phyloP scores from a whole-genome alignment of 495 filamentous ascomycete genomes.

The Talaromyces trachyspermus region DNA sequence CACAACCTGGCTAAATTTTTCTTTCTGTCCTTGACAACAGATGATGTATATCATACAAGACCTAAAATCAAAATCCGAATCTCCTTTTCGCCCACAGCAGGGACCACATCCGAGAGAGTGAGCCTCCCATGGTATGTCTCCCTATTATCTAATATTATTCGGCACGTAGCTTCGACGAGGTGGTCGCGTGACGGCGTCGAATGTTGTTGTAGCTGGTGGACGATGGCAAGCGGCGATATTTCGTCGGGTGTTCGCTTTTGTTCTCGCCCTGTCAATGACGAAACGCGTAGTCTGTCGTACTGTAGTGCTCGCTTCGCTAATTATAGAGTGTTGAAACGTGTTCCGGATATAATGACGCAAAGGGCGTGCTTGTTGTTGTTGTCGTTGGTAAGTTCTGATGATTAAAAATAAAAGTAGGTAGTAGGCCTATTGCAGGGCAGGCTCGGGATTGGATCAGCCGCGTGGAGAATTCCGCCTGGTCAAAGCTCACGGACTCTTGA shows the following conservation, averaged over 20 bases:
- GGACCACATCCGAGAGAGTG: conserved; percentile 67
- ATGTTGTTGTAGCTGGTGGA: too few relatives aligned
- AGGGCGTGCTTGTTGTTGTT: too few relatives aligned
- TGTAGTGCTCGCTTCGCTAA: too few relatives aligned
- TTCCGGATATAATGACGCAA: too few relatives aligned
- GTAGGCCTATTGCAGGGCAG: too few relatives aligned
- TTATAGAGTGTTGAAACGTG: too few relatives aligned
- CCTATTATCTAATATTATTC: neutral
- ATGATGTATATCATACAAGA: conserved; percentile 52
- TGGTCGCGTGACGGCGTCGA: too few relatives aligned
- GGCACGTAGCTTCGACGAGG: too few relatives aligned
- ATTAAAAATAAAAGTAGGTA: conserved; percentile 1
- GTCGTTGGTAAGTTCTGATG: neutral
- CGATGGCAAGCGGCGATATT: too few relatives aligned
- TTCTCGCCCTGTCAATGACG: too few relatives aligned
- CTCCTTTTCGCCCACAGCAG: conserved; percentile 90
- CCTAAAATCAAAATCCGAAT: conserved; percentile 94
- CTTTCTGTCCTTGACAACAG: conserved; percentile 5
- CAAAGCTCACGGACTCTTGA: conserved; percentile 19
- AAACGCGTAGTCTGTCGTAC: too few relatives aligned
- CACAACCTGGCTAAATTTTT: neutral
- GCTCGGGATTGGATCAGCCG: conserved; percentile 4
- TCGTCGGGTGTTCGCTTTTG: too few relatives aligned
- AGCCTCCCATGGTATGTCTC: conserved; percentile 59
- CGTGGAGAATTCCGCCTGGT: conserved; percentile 14